Percentiles rank a stretch among this genome's conserved stretches.
Conservation (phyloP, 768 basidiomycete genomes). For the Collybia sp. region DNA sequence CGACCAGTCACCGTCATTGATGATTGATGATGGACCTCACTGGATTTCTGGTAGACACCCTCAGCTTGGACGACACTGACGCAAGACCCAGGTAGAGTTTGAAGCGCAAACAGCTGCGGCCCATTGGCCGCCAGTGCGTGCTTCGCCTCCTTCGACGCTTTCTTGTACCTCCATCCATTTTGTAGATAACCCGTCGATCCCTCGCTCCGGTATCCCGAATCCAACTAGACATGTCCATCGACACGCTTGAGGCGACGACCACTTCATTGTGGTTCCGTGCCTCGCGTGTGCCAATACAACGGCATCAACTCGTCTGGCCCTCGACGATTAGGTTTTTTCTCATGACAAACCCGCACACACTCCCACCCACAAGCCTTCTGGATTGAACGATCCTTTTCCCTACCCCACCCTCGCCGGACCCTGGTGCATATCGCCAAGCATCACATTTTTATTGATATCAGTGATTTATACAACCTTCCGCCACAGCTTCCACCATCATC, state of each 20-base stretch:
- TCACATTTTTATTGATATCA: conserved; percentile 42
- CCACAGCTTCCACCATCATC: conserved; percentile 11
- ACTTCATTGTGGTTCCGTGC: conserved; percentile 79
- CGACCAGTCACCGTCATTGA: conserved; percentile 32
- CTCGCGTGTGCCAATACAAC: conserved; percentile 75
- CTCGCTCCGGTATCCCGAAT: conserved; percentile 38
- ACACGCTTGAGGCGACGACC: conserved; percentile 71
- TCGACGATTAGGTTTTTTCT: conserved; percentile 14
- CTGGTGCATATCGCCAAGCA: conserved; percentile 18
- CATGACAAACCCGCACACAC: conserved; percentile 22
- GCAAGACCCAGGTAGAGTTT: conserved; percentile 62
- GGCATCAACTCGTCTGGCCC: conserved; percentile 45
- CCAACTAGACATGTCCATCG: conserved; percentile 43
- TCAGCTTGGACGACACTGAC: conserved; percentile 54
- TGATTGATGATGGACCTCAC: conserved; percentile 41
- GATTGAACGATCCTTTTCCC: conserved; percentile 12
- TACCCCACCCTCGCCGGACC: conserved; percentile 6
- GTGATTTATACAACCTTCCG: conserved; percentile 25
- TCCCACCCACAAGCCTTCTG: conserved; percentile 18
- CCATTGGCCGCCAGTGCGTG: conserved; percentile 45
- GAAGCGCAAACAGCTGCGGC: conserved; percentile 52
- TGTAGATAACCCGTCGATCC: conserved; percentile 25
- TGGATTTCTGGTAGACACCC: conserved; percentile 38
- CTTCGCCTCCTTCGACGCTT: conserved; percentile 48
- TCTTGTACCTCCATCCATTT: conserved; percentile 54